Evolutionary conservation across 306 rosid species (phyloP).

Genomic region (Quercus suber): DNA sequence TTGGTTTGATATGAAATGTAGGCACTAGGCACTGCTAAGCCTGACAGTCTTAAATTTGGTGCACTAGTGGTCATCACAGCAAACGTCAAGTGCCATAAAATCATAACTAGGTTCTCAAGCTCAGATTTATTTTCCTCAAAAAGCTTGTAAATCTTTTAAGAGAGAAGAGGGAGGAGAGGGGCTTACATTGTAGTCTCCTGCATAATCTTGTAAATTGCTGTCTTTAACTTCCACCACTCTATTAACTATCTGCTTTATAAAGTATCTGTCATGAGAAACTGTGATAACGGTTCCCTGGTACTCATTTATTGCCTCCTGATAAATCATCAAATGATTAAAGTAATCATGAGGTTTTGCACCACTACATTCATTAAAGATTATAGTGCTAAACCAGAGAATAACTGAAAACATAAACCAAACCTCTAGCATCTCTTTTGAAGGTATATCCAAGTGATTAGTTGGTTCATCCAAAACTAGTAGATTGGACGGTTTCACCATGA

Average conservation of each 20-base stretch:
- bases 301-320: conserved; percentile 85
- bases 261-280: conserved; percentile 95
- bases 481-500: conserved; percentile 95
- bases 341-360: not conserved
- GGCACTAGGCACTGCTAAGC: no score
- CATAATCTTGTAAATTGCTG: conserved; percentile 75
- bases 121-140: not conserved
- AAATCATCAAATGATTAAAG: conserved; percentile 24
- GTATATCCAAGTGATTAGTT: conserved; percentile 97
- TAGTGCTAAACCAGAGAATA: conserved; percentile 9
- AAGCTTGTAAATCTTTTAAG: not conserved
- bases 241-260: conserved; percentile 87
- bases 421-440: conserved; percentile 99
- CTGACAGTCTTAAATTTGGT: not conserved
- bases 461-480: conserved; percentile 92
- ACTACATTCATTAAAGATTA: not conserved
- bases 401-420: conserved; percentile 32
- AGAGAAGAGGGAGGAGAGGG: not conserved
- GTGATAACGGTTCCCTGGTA: conserved; percentile 86
- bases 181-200: conserved; percentile 91
- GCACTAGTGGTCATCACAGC: not conserved
- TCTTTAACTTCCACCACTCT: conserved; percentile 86
- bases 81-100: not conserved
- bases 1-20: not conserved
- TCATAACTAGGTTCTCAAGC: not conserved